phyloP scores from a whole-genome alignment of 108 stramenopile species.

The Craspedostauros australis region DNA sequence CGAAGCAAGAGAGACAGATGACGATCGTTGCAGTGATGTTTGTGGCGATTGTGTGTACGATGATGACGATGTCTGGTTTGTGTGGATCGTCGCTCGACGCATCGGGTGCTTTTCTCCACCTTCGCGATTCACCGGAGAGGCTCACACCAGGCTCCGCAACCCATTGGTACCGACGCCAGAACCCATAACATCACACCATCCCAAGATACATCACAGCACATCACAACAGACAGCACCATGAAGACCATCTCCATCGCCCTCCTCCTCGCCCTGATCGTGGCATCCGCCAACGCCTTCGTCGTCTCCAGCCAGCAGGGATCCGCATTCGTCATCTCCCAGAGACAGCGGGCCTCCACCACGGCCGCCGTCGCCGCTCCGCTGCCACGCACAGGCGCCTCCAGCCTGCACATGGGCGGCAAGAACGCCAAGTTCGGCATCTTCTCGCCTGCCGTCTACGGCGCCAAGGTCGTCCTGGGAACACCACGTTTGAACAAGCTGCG shows the following conservation, averaged over 20 bases:
- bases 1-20: no score
- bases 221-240: slow-evolving; percentile 9
- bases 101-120: no score
- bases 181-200: not conserved
- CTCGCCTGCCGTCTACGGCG: slow-evolving; percentile 94
- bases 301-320: slow-evolving; percentile 34
- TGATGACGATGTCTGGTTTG: no score
- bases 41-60: no score
- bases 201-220: not conserved
- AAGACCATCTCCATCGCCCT: slow-evolving; percentile 21
- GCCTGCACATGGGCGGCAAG: slow-evolving; percentile 64
- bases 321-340: slow-evolving; percentile 72
- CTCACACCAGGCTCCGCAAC: no score
- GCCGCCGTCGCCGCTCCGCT: slow-evolving; percentile 23
- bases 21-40: no score
- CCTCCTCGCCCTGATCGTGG: slow-evolving; percentile 12
- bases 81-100: no score
- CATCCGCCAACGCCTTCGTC: slow-evolving; percentile 15
- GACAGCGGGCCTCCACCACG: slow-evolving; percentile 25
- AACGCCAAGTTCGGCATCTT: slow-evolving; percentile 95
- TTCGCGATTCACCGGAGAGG: no score
- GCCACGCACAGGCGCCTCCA: slow-evolving; percentile 10
- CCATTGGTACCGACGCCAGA: no score
- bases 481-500: slow-evolving; percentile 80
- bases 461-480: slow-evolving; percentile 82